phyloP scores from a whole-genome alignment of 306 rosid genomes.

The Macrotyloma uniflorum region DNA sequence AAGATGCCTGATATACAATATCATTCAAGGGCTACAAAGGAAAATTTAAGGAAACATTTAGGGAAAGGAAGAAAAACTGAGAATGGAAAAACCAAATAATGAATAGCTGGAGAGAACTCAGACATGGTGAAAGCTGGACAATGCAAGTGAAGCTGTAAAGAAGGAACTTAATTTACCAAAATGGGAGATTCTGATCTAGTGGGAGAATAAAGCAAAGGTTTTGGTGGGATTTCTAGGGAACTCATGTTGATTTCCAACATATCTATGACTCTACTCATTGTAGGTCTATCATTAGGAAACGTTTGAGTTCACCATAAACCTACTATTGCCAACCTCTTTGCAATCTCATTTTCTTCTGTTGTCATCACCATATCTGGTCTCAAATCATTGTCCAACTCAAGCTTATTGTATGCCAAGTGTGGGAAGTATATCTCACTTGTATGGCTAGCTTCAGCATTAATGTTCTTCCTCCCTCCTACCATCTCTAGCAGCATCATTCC shows the following conservation, averaged over 20 bases:
- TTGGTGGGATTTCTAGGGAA: conserved; percentile 46
- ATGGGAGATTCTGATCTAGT: not conserved
- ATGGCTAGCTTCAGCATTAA: not conserved
- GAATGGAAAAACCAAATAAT: too few species aligned
- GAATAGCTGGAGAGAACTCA: too few species aligned
- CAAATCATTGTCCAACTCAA: not conserved
- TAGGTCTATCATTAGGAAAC: conserved; percentile 41
- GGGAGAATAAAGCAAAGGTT: conserved; percentile 40
- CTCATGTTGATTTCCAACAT: conserved; percentile 49
- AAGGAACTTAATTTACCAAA: too few species aligned
- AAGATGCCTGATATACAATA: too few species aligned
- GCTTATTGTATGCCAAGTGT: not conserved
- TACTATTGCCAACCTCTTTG: conserved; percentile 44
- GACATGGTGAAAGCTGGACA: too few species aligned
- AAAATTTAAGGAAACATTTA: too few species aligned
- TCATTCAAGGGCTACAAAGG: too few species aligned
- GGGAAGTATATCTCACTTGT: not conserved
- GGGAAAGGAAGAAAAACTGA: too few species aligned
- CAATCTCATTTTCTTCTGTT: conserved; percentile 34
- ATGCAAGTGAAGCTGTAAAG: too few species aligned
- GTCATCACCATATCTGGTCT: not conserved
- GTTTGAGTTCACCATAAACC: conserved; percentile 52
- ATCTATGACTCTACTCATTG: conserved; percentile 50
- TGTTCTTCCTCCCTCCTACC: not conserved
- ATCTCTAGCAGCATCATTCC: not conserved